A percentile compares a stretch with the other conserved stretches of the same genome.
Evolutionary conservation across 768 basidiomycete species (phyloP).

Genomic region (Rubroboletus satanas): DNA sequence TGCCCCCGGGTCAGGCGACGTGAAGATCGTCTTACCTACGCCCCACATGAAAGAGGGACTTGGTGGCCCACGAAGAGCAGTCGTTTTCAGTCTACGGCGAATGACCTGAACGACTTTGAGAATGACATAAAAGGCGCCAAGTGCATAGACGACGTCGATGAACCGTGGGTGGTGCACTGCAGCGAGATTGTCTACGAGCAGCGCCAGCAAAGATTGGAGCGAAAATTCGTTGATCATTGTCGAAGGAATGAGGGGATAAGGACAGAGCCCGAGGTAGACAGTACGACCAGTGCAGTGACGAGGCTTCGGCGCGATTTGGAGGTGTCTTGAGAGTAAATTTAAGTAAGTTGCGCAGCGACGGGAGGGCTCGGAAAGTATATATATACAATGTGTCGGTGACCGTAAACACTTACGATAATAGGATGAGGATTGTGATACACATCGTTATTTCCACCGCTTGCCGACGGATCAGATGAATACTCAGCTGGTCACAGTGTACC

Average conservation of each 20-base stretch:
- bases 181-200: background rate
- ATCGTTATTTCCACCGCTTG: no score
- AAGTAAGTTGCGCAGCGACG: no score
- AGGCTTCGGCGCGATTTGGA: background rate
- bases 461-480: no score
- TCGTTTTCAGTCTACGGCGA: slow-evolving; percentile 13
- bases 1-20: slow-evolving; percentile 24
- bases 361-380: no score
- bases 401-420: no score
- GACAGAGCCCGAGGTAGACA: background rate
- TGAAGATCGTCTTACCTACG: background rate
- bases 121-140: slow-evolving; percentile 6
- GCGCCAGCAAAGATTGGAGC: slow-evolving; percentile 1
- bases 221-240: background rate
- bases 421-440: no score
- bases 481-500: no score
- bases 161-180: background rate
- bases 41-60: slow-evolving; percentile 19
- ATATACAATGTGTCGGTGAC: no score
- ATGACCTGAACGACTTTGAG: slow-evolving; percentile 4
- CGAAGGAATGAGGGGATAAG: background rate
- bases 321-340: background rate
- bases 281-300: background rate
- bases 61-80: slow-evolving; percentile 20
- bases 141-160: background rate